phyloP scores from a whole-genome alignment of 2,329 filamentous ascomycete species.

The Hymenoscyphus fructigenus region DNA sequence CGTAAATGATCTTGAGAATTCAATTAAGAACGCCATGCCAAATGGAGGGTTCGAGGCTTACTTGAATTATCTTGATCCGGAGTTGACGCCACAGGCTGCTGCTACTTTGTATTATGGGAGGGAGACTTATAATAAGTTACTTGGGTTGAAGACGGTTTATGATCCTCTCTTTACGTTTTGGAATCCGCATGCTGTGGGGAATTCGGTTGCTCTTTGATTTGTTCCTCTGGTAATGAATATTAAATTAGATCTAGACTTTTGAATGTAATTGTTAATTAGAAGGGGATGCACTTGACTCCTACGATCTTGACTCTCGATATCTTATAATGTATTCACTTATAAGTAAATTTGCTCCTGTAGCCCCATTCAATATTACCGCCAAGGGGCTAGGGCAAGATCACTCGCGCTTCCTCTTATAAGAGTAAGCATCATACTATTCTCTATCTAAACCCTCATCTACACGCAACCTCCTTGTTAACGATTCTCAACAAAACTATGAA shows the following conservation, averaged over 20 bases:
- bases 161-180: constrained; percentile 28
- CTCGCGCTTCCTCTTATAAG: no score
- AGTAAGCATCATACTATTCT: no score
- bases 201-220: constrained; percentile 1
- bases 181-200: constrained; percentile 27
- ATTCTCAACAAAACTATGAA: no score
- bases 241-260: not conserved
- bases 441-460: no score
- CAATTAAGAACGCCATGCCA: constrained; percentile 23
- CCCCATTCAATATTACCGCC: no score
- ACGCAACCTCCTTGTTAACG: no score
- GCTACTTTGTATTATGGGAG: constrained; percentile 28
- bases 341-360: no score
- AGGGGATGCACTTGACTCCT: no score
- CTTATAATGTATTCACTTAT: no score
- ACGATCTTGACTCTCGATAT: no score
- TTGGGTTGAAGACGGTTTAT: constrained; percentile 24
- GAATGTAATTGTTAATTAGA: no score
- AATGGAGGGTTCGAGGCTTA: constrained; percentile 30
- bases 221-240: not conserved
- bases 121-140: constrained; percentile 23
- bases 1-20: constrained; percentile 24
- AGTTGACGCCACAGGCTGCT: constrained; percentile 17
- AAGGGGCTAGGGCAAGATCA: no score
- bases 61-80: constrained; percentile 31